A percentile compares a stretch with the other conserved stretches of the same genome.
These are phyloP conservation scores for Termitomyces sp. DNA, from an alignment of 768 basidiomycete genomes.

Conservation along the genomic window DNA sequence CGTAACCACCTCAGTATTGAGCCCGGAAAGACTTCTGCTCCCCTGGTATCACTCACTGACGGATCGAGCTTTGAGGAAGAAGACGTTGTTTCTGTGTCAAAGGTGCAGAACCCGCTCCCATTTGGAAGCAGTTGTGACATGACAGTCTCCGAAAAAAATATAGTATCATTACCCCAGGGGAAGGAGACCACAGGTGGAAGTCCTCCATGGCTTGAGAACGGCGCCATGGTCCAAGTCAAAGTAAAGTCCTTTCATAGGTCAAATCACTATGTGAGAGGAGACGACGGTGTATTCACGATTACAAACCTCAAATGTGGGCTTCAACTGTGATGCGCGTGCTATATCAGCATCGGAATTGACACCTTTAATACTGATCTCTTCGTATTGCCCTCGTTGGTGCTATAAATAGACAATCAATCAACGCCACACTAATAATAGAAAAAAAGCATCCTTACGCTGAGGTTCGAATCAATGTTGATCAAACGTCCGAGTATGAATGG, in stretches of 20 bases:
- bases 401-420: slow-evolving; percentile 11
- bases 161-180: slow-evolving; percentile 25
- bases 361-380: slow-evolving; percentile 32
- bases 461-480: slow-evolving; percentile 27
- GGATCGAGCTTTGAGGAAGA: slow-evolving; percentile 15
- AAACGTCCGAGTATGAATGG: slow-evolving; percentile 36
- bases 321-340: slow-evolving; percentile 23
- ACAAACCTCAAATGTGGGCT: slow-evolving; percentile 24
- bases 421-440: background rate
- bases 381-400: slow-evolving; percentile 30
- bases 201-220: slow-evolving; percentile 30
- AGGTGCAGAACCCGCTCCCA: slow-evolving; percentile 37
- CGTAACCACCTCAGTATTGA: slow-evolving; percentile 23
- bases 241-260: slow-evolving; percentile 22
- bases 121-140: slow-evolving; percentile 28
- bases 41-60: background rate
- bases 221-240: slow-evolving; percentile 37
- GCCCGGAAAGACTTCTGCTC: slow-evolving; percentile 21
- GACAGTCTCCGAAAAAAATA: slow-evolving; percentile 36
- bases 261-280: background rate
- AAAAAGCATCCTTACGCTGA: slow-evolving; percentile 25
- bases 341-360: slow-evolving; percentile 32
- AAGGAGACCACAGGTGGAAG: slow-evolving; percentile 32
- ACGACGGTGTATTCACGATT: background rate
- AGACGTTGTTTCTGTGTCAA: slow-evolving; percentile 21